Evolutionary conservation across 768 basidiomycete genomes (phyloP).

Genomic region (Tylopilus cervinicoccineus): DNA sequence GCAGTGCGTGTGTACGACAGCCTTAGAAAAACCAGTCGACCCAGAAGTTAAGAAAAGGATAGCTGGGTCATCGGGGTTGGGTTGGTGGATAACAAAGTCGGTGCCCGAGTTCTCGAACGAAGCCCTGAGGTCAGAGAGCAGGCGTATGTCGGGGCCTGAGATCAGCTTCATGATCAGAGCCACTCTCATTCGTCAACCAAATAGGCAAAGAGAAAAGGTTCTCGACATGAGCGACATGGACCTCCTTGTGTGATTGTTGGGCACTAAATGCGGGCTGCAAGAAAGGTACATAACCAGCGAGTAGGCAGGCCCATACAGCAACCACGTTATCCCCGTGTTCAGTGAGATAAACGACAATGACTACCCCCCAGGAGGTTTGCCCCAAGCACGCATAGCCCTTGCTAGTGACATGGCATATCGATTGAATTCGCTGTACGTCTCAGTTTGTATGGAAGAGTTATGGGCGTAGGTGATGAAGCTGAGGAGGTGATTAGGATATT

Average conservation of each 20-base stretch:
- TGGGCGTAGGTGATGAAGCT: slow-evolving; percentile 26
- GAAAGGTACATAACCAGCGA: slow-evolving; percentile 31
- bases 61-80: slow-evolving; percentile 28
- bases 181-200: slow-evolving; percentile 29
- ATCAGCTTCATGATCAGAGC: slow-evolving; percentile 26
- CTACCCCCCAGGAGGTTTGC: slow-evolving; percentile 22
- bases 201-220: slow-evolving; percentile 27
- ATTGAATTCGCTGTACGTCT: slow-evolving; percentile 20
- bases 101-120: slow-evolving; percentile 4
- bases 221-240: slow-evolving; percentile 27
- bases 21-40: slow-evolving; percentile 44
- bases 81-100: slow-evolving; percentile 18
- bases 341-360: slow-evolving; percentile 27
- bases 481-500: slow-evolving; percentile 24
- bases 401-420: slow-evolving; percentile 17
- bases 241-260: slow-evolving; percentile 30
- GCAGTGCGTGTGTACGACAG: slow-evolving; percentile 37
- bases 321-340: slow-evolving; percentile 33
- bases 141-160: slow-evolving; percentile 21
- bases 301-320: slow-evolving; percentile 29
- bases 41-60: slow-evolving; percentile 40
- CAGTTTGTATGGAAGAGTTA: slow-evolving; percentile 26
- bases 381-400: slow-evolving; percentile 21
- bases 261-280: slow-evolving; percentile 32
- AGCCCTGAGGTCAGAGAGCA: slow-evolving; percentile 21